Percentiles rank a stretch among this genome's conserved stretches.
Conservation (phyloP, 225 moss, liverwort and hornwort genomes). For the Straminergon stramineum region DNA sequence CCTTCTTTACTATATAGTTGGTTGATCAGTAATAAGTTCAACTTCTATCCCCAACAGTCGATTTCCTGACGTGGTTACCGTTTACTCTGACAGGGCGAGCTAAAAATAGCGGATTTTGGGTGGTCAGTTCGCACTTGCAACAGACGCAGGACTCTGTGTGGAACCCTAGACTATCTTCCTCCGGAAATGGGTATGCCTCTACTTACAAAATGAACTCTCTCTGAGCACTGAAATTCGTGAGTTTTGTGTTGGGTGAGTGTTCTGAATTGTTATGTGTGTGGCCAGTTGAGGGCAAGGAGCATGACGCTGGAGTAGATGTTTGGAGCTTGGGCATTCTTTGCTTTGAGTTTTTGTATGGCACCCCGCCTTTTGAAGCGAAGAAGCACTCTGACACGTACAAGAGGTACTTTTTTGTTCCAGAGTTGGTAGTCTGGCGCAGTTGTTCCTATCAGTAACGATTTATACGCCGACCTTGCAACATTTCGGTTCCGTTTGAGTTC, state of each 20-base stretch:
- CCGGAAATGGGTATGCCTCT: conserved; percentile 82
- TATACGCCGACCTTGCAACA: too few species aligned
- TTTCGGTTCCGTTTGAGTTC: too few species aligned
- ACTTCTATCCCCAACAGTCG: not conserved
- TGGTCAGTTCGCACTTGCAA: conserved; percentile 94
- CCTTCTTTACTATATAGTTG: too few species aligned
- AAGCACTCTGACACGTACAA: conserved; percentile 86
- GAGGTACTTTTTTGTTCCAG: conserved; percentile 17
- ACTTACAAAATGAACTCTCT: too few species aligned
- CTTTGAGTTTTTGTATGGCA: conserved; percentile 85
- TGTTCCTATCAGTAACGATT: not conserved
- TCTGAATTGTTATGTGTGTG: not conserved
- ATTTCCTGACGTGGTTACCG: not conserved
- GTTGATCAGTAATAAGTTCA: not conserved
- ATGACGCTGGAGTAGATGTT: conserved; percentile 85
- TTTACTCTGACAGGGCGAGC: conserved; percentile 49
- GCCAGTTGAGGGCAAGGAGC: conserved; percentile 90
- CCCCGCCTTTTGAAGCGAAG: conserved; percentile 84
- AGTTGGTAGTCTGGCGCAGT: too few species aligned
- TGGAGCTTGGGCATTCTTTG: conserved; percentile 98
- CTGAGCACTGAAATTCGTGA: too few species aligned
- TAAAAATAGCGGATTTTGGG: conserved; percentile 97
- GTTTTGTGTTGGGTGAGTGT: not conserved
- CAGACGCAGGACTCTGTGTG: conserved; percentile 80
- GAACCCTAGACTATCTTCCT: conserved; percentile 92